Conservation (phyloP, 2,329 filamentous ascomycete genomes). For the Neurospora crassa region DNA sequence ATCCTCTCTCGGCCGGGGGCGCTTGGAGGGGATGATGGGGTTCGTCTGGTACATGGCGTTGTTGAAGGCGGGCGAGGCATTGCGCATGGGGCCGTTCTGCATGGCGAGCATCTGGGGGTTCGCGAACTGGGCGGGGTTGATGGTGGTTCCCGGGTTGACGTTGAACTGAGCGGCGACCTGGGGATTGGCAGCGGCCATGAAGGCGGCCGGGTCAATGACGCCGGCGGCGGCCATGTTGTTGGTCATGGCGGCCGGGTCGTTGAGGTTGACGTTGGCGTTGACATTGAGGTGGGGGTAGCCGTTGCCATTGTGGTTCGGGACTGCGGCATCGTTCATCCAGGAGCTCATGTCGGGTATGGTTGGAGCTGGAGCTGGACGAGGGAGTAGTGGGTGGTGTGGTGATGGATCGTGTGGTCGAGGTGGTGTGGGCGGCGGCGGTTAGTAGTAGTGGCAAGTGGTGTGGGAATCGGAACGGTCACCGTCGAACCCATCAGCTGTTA, state of each 20-base stretch:
- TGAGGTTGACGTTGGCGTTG: slow-evolving; percentile 36
- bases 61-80: slow-evolving; percentile 64
- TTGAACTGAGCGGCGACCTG: slow-evolving; percentile 42
- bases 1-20: slow-evolving; percentile 72
- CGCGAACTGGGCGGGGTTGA: slow-evolving; percentile 37
- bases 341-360: slow-evolving; percentile 49
- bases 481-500: slow-evolving; percentile 37
- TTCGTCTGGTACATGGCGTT: slow-evolving; percentile 76
- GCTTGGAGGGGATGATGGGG: slow-evolving; percentile 81
- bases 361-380: slow-evolving; percentile 17
- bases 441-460: background rate
- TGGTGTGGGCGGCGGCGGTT: background rate
- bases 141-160: slow-evolving; percentile 6
- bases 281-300: slow-evolving; percentile 57
- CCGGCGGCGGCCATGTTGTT: slow-evolving; percentile 33
- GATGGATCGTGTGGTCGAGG: background rate
- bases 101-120: slow-evolving; percentile 54
- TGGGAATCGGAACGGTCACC: slow-evolving; percentile 11
- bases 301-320: slow-evolving; percentile 62
- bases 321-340: slow-evolving; percentile 62
- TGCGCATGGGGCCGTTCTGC: slow-evolving; percentile 78
- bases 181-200: slow-evolving; percentile 43
- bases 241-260: slow-evolving; percentile 46
- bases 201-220: slow-evolving; percentile 52
- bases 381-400: slow-evolving; percentile 21